phyloP scores from a whole-genome alignment of 768 basidiomycete genomes.

The Leucocoprinus birnbaumii region DNA sequence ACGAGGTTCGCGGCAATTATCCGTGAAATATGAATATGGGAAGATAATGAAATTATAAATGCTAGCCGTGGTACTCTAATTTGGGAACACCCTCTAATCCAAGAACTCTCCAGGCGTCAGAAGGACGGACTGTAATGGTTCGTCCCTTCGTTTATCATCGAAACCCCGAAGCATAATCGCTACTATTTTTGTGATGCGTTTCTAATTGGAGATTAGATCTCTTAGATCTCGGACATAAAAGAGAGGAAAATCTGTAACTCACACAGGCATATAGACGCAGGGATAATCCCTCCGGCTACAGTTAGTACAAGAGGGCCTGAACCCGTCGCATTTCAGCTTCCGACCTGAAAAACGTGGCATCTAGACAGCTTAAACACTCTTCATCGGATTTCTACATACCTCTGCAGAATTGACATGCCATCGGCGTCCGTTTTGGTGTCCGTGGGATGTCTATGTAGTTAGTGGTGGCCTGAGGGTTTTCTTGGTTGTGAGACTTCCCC shows the following conservation, averaged over 20 bases:
- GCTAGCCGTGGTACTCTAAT: constrained; percentile 4
- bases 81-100: not conserved
- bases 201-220: constrained; percentile 10
- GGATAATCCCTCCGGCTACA: constrained; percentile 58
- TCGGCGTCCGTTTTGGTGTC: constrained; percentile 48
- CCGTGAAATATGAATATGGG: not conserved
- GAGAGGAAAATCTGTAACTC: constrained; percentile 25
- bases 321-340: constrained; percentile 64
- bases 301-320: constrained; percentile 60
- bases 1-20: constrained; percentile 11
- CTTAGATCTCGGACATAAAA: constrained; percentile 1
- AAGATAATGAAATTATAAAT: constrained; percentile 5
- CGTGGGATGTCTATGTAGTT: constrained; percentile 18
- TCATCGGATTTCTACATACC: constrained; percentile 33
- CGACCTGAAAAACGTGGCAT: constrained; percentile 5
- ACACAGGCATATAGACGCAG: constrained; percentile 68
- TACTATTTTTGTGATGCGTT: constrained; percentile 2
- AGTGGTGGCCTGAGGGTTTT: not conserved
- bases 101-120: constrained; percentile 20
- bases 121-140: constrained; percentile 17
- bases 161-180: not conserved
- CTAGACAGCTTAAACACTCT: no score
- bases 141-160: not conserved
- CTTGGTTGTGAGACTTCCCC: not conserved
- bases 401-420: constrained; percentile 77